Conservation (phyloP, 768 basidiomycete genomes). For the Lentinula guzmanii region DNA sequence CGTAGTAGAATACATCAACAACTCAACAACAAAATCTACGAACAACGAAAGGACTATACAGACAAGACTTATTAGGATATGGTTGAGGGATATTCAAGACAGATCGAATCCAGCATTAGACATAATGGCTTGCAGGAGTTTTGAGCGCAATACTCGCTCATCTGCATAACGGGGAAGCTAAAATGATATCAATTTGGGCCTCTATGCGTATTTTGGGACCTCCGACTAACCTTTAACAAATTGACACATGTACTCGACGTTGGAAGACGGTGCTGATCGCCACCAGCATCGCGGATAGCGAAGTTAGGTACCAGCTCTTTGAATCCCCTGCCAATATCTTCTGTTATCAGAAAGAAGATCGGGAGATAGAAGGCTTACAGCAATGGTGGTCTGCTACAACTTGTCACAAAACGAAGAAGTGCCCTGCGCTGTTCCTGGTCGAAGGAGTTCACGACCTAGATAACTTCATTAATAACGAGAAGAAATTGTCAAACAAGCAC, state of each 20-base stretch:
- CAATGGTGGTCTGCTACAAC: slow-evolving; percentile 84
- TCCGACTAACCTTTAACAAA: slow-evolving; percentile 64
- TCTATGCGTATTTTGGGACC: background rate
- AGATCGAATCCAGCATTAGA: slow-evolving; percentile 46
- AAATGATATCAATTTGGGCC: background rate
- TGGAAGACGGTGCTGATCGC: slow-evolving; percentile 64
- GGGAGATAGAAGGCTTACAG: slow-evolving; percentile 41
- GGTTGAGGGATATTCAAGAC: slow-evolving; percentile 15
- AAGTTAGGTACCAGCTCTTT: slow-evolving; percentile 85
- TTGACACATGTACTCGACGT: slow-evolving; percentile 90
- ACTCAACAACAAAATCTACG: too few relatives aligned
- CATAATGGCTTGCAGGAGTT: slow-evolving; percentile 41
- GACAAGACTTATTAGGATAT: too few relatives aligned
- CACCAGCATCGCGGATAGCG: slow-evolving; percentile 76
- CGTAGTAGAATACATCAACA: too few relatives aligned
- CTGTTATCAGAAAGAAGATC: background rate
- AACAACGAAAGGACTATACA: too few relatives aligned
- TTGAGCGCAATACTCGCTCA: slow-evolving; percentile 28
- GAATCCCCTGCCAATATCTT: slow-evolving; percentile 54
- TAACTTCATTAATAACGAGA: background rate
- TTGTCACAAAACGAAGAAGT: slow-evolving; percentile 88
- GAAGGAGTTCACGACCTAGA: slow-evolving; percentile 71
- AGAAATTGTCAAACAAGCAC: slow-evolving; percentile 12
- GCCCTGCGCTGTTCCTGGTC: slow-evolving; percentile 73
- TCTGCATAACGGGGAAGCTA: slow-evolving; percentile 29